phyloP scores from a whole-genome alignment of 2,329 filamentous ascomycete genomes.

The Fusarium heterosporum region DNA sequence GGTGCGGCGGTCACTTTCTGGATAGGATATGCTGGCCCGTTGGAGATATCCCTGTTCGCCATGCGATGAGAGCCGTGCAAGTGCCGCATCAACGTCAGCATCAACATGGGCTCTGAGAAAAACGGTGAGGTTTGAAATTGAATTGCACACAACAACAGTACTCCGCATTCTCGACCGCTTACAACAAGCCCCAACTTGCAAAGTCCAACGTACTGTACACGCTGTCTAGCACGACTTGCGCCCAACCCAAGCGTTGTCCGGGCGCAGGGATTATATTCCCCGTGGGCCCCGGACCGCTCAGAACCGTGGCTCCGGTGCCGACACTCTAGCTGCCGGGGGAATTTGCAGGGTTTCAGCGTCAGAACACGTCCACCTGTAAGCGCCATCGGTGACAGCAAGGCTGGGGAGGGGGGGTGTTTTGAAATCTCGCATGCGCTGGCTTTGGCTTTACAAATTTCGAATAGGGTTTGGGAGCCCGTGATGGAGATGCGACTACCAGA shows the following conservation, averaged over 20 bases:
- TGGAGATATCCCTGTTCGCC: conserved; percentile 35
- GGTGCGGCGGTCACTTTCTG: conserved; percentile 15
- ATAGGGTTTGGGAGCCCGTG: conserved; percentile 38
- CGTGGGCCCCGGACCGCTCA: conserved; percentile 41
- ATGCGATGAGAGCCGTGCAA: conserved; percentile 39
- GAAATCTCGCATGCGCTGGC: conserved; percentile 11
- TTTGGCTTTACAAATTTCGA: conserved; percentile 22
- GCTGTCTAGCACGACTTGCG: conserved; percentile 18
- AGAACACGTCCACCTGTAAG: conserved; percentile 31
- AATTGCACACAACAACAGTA: background rate
- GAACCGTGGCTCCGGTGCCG: conserved; percentile 48
- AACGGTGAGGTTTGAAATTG: background rate
- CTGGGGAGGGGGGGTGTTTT: conserved; percentile 10
- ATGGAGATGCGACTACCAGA: conserved; percentile 25
- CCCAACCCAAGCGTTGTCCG: conserved; percentile 24
- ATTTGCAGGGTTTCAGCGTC: conserved; percentile 31
- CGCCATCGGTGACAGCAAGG: conserved; percentile 23
- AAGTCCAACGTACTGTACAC: conserved; percentile 16
- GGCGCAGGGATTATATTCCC: conserved; percentile 41
- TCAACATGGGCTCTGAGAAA: background rate
- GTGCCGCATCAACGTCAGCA: conserved; percentile 25
- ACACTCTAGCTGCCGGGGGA: conserved; percentile 33
- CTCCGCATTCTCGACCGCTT: conserved; percentile 4
- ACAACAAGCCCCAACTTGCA: conserved; percentile 19
- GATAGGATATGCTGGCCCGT: conserved; percentile 20